These are phyloP conservation scores for Zea mays DNA, from an alignment of 176 grass and related monocot species.

Conservation along the genomic window DNA sequence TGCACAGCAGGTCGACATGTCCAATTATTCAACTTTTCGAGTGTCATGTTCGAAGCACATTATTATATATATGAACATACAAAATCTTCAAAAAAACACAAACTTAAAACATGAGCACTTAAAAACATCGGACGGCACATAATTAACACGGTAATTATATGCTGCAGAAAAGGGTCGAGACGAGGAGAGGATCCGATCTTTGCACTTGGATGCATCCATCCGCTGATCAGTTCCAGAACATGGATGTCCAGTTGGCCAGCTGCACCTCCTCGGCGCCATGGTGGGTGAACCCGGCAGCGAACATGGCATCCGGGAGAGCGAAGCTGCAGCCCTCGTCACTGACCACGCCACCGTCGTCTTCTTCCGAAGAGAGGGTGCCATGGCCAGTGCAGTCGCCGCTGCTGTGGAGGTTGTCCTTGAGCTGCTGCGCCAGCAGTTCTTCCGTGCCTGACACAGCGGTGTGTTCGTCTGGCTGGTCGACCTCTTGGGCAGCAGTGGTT, in stretches of 20 bases:
- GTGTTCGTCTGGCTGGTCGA: conserved; percentile 44
- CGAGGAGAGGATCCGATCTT: not conserved
- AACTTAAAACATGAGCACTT: conserved; percentile 24
- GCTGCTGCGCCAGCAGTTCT: conserved; percentile 11
- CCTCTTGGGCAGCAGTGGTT: conserved; percentile 13
- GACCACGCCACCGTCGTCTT: conserved; percentile 59
- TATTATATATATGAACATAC: conserved; percentile 31
- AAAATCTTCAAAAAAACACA: conserved; percentile 26
- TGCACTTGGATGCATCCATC: conserved; percentile 8
- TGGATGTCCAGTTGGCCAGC: conserved; percentile 36
- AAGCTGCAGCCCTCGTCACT: conserved; percentile 78
- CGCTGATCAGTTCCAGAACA: conserved; percentile 43
- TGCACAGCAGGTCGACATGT: not conserved
- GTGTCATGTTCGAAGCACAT: not conserved
- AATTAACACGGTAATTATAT: conserved; percentile 20
- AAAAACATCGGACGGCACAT: conserved; percentile 34
- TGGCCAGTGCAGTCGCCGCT: conserved; percentile 14
- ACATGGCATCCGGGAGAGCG: conserved; percentile 37
- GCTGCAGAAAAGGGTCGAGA: conserved; percentile 6
- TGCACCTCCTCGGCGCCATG: conserved; percentile 8
- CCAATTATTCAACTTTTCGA: conserved; percentile 38
- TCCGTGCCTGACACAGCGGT: not conserved
- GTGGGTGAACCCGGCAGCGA: not conserved
- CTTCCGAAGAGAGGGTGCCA: conserved; percentile 42
- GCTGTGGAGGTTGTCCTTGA: conserved; percentile 49